phyloP scores from a whole-genome alignment of 2,329 filamentous ascomycete genomes.

The Fusarium sp. region DNA sequence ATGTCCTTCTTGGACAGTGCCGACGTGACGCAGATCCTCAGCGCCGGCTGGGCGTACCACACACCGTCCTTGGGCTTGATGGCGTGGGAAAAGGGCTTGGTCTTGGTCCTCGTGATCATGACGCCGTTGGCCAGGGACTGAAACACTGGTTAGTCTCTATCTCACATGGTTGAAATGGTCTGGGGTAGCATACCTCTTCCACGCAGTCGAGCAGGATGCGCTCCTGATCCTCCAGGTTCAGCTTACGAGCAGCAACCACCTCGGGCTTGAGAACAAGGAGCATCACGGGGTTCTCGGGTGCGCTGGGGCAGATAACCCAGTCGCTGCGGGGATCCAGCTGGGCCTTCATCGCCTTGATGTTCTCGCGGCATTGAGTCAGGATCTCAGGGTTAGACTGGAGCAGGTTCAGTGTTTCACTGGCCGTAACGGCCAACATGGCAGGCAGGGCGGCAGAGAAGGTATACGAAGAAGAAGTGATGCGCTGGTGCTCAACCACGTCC shows the following conservation, averaged over 20 bases:
- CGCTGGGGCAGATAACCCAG: slow-evolving; percentile 88
- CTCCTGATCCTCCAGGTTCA: slow-evolving; percentile 85
- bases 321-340: slow-evolving; percentile 95
- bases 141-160: slow-evolving; percentile 31
- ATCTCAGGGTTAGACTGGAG: slow-evolving; percentile 91
- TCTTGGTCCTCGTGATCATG: slow-evolving; percentile 89
- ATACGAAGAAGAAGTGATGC: slow-evolving; percentile 91
- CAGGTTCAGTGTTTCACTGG: slow-evolving; percentile 89
- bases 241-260: slow-evolving; percentile 78
- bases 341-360: slow-evolving; percentile 86
- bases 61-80: slow-evolving; percentile 78
- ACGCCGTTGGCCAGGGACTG: slow-evolving; percentile 90
- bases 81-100: slow-evolving; percentile 75
- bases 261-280: slow-evolving; percentile 88
- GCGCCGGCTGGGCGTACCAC: slow-evolving; percentile 81
- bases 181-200: slow-evolving; percentile 83
- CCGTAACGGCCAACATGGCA: slow-evolving; percentile 94
- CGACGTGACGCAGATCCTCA: slow-evolving; percentile 93
- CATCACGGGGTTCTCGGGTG: slow-evolving; percentile 88
- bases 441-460: slow-evolving; percentile 96
- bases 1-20: slow-evolving; percentile 94
- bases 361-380: slow-evolving; percentile 84
- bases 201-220: slow-evolving; percentile 89
- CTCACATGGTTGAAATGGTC: not conserved
- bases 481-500: slow-evolving; percentile 96